A percentile compares a stretch with the other conserved stretches of the same genome.
Evolutionary conservation across 352 stramenopile species (phyloP).

Genomic region (Globisporangium nagaii): DNA sequence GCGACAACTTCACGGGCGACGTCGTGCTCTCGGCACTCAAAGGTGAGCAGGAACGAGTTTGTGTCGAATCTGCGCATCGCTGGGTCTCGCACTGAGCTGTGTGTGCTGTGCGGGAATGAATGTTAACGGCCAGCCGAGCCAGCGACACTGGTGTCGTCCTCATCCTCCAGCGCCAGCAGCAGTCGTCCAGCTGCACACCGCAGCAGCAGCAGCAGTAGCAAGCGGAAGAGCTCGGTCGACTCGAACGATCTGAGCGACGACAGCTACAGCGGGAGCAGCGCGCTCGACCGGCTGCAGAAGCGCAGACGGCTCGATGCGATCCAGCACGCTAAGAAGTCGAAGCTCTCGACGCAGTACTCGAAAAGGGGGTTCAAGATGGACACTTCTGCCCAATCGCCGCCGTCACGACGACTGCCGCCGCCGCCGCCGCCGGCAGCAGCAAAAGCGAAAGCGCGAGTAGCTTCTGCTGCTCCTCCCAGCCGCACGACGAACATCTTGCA

Average conservation of each 20-base stretch:
- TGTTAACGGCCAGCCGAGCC: no score
- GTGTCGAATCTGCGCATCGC: no score
- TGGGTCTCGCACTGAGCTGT: not conserved
- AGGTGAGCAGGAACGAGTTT: not conserved
- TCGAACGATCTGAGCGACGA: not conserved
- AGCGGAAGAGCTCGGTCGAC: not conserved
- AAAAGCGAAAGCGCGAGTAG: not conserved
- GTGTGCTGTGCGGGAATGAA: not conserved
- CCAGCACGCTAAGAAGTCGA: not conserved
- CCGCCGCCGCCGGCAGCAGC: not conserved
- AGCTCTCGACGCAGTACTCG: not conserved
- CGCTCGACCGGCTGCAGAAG: not conserved
- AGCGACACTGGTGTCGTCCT: not conserved
- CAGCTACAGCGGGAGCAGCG: not conserved
- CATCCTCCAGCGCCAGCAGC: not conserved
- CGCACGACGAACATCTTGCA: not conserved
- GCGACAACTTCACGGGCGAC: slow-evolving; percentile 58
- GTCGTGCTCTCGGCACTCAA: slow-evolving; percentile 34
- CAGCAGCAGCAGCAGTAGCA: not conserved
- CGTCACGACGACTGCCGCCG: no score
- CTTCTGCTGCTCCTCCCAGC: no score
- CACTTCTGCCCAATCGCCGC: not conserved
- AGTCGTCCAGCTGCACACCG: no score
- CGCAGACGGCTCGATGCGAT: not conserved
- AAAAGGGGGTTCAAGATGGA: not conserved